Base-by-base conservation (phyloP, 2,329 filamentous ascomycete genomes). In the Aspergillus chevalieri region DNA sequence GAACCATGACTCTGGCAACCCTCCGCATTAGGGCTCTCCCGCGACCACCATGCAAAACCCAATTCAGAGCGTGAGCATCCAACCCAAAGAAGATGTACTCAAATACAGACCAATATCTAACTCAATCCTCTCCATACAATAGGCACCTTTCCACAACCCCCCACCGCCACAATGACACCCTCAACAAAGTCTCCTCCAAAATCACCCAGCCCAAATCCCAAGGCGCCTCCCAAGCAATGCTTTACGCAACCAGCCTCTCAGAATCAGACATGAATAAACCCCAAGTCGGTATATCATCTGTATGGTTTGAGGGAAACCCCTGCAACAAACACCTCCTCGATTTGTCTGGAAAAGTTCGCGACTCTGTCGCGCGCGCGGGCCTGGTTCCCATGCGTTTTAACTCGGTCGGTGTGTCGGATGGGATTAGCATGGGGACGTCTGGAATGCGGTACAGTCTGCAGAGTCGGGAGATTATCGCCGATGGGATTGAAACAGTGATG, bases 401-500 rank as follows among this genome's bases (percentile, higher is more conserved):
- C 77, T 96, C 92, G 52, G 88, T 97, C 64, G 92, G 92, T 60
- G 92, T 96, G 56, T 94, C 87, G 49, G 92, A 97, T 68, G 92
- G 84, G 51, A 96, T 97, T 61, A 94, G 88, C 58, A 97, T 96
- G 92, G 91, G 91, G 44, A 96, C 91, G 38, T 89, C 85, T 28
- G 92, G 92, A 59, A 96, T 96, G 92, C 80, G 91, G 54, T 96
- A 92, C 74, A 91, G 86, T 49, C 78, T 95, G 47, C 91, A 96
- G 75, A 93, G 87, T 58, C 80, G 92, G 68, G 92, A 97, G 72
- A 82, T 97, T 61, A 97, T 97, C 60, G 92, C 92, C 60, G 92
- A 97, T 75, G 92, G 87, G 53, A 93, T 96, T 65, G 92, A 97
- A 79, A 96, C 92, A 4, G 91, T 96, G 65, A 97, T 95, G 89